Evolutionary conservation across 495 filamentous ascomycete species (phyloP).

Genomic region (Aspergillus kassunensis): DNA sequence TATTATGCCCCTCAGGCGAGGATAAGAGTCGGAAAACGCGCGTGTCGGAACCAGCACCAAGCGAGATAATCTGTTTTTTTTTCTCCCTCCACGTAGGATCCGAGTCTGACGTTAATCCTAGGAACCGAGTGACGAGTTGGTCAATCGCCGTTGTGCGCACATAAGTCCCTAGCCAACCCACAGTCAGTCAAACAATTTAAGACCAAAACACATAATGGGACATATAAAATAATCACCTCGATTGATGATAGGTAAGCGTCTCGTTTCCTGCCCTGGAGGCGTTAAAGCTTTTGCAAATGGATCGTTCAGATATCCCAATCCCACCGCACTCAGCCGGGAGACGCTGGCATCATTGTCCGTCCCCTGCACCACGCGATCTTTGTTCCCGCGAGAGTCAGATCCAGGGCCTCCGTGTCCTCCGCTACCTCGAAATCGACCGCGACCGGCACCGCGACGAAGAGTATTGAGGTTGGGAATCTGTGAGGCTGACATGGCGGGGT

Average conservation of each 20-base stretch:
- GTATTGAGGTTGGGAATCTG: constrained; percentile 75
- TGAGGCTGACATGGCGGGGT: constrained; percentile 58
- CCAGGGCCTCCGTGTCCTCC: constrained; percentile 29
- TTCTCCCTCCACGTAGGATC: constrained; percentile 13
- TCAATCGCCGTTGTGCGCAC: constrained; percentile 87
- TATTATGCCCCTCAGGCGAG: constrained; percentile 28
- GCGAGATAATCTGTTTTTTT: constrained; percentile 80
- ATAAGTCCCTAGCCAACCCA: constrained; percentile 68
- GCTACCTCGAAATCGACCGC: constrained; percentile 43
- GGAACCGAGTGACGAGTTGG: constrained; percentile 67
- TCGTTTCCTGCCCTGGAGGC: constrained; percentile 36
- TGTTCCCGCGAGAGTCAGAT: constrained; percentile 20
- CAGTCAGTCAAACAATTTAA: neutral
- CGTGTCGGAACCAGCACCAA: constrained; percentile 93
- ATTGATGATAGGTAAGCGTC: constrained; percentile 86
- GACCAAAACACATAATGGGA: neutral
- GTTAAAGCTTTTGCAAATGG: constrained; percentile 68
- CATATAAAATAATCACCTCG: constrained; percentile 55
- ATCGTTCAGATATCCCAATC: constrained; percentile 82
- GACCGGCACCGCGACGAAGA: constrained; percentile 50
- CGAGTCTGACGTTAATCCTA: constrained; percentile 29
- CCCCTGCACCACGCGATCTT: constrained; percentile 67
- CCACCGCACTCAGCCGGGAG: constrained; percentile 82
- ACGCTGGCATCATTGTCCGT: constrained; percentile 91
- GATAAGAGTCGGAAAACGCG: constrained; percentile 66